Base-by-base conservation (phyloP, 176 grass and related monocot species). In the Oryza meridionalis region DNA sequence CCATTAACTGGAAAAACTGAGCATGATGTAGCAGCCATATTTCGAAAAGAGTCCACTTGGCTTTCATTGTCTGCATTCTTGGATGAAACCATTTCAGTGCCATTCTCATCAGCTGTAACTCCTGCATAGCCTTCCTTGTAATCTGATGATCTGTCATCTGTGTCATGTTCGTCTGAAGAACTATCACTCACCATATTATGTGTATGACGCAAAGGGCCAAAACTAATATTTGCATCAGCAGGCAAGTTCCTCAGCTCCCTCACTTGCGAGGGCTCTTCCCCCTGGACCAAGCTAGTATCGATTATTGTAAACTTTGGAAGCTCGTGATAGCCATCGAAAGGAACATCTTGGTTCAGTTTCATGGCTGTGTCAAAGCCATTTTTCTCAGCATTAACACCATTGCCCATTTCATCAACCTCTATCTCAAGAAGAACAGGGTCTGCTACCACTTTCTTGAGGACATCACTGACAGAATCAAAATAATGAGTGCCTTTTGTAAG, bases 401-500 rank as follows among this genome's bases (percentile, higher is more conserved):
- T 88, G 44, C 67, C 67, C 43, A 38, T 58, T 78, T 37, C 85
- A 70, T 90, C 85, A 87, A 65, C 51, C 40, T 90, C 96, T 59
- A 92, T 70, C 59, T 96, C 96, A 82, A 99, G 84, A 79, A 99
- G 86, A 59, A 73, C 40, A 1, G 96, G 96, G 50, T 96, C 91
- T 0, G 84, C 91, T 67, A 70, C 87, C 37, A 99, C 96, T 76
- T 80, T 95, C 73, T 80, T 94, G 69, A 99, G 86, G 66, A 99
- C 86, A 82, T 99, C 96, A 32, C 89, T 94, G 47, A 99, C 78
- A 82, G 87, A 96, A 91, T 99, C 91, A 76, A 95, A 99, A 87
- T 94, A 99, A 69, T 99, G 93, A 45, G 89, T 88, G 11, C 96
- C 93, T 92, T 90, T 96, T 35, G 81, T 80, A 64, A 94, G 86